Percentiles rank a stretch among this genome's conserved stretches.
These are phyloP conservation scores for Coemansia sp. DNA, from an alignment of 192 early-diverging fungal species.

Conservation along the genomic window DNA sequence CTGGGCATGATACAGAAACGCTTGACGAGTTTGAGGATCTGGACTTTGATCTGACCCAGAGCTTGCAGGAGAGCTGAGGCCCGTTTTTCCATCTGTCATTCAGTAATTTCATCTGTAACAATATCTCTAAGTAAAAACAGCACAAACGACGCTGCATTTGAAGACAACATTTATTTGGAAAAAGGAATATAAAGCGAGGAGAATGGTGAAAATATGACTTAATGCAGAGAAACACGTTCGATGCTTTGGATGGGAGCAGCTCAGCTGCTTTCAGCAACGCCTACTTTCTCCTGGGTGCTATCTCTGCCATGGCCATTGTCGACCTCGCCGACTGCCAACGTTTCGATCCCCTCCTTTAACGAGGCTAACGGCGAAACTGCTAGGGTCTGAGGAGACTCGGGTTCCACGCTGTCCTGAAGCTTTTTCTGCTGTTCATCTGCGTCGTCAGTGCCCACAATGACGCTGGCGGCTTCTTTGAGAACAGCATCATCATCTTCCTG, in stretches of 20 bases:
- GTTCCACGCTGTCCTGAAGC: neutral
- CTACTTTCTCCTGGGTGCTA: neutral
- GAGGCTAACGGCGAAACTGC: conserved; percentile 39
- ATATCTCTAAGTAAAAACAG: neutral
- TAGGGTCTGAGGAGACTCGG: conserved; percentile 27
- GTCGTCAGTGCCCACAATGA: neutral
- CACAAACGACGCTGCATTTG: neutral
- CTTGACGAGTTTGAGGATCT: conserved; percentile 47
- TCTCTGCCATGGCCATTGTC: neutral
- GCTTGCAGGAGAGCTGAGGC: conserved; percentile 22
- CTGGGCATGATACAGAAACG: conserved; percentile 8
- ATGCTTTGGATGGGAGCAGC: neutral
- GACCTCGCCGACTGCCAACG: conserved; percentile 35
- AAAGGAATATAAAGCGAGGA: neutral
- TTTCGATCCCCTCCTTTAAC: conserved; percentile 42
- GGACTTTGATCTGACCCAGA: conserved; percentile 37
- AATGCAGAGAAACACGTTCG: neutral
- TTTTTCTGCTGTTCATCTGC: neutral
- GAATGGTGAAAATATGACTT: neutral
- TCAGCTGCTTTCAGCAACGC: neutral
- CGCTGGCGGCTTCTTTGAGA: neutral
- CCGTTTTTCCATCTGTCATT: neutral
- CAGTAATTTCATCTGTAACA: neutral
- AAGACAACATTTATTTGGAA: neutral
- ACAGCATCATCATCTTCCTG: neutral